Evolutionary conservation across 164 flowering plant species (phyloP).

Genomic region (Brasenia schreberi): DNA sequence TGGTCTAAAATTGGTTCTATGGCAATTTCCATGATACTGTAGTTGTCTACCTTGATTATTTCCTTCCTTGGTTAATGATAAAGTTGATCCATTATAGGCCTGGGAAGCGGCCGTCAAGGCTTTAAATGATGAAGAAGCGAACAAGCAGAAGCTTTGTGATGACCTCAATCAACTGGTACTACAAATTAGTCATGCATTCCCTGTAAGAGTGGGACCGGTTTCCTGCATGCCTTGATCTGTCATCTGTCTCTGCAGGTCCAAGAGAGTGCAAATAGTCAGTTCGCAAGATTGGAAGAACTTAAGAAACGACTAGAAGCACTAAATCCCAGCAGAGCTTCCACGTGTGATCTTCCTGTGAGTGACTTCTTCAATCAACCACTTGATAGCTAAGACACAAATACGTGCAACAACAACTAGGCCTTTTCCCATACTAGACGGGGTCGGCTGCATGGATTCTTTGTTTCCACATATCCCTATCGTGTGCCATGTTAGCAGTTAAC

Average conservation of each 20-base stretch:
- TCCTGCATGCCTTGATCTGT: not conserved
- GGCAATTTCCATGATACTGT: too few relatives aligned
- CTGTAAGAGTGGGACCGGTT: not conserved
- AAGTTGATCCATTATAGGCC: slow-evolving; percentile 23
- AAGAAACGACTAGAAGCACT: slow-evolving; percentile 81
- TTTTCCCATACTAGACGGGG: too few relatives aligned
- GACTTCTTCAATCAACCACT: not conserved
- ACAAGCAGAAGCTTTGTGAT: slow-evolving; percentile 82
- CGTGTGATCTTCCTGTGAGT: slow-evolving; percentile 26
- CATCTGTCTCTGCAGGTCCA: slow-evolving; percentile 41
- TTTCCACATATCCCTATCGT: too few relatives aligned
- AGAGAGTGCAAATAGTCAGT: slow-evolving; percentile 70
- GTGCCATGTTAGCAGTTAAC: too few relatives aligned
- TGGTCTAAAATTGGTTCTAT: too few relatives aligned
- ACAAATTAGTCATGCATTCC: not conserved
- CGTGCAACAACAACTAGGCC: not conserved
- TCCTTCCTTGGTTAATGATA: too few relatives aligned
- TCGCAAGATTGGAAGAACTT: slow-evolving; percentile 73
- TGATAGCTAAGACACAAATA: not conserved
- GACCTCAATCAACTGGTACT: slow-evolving; percentile 73
- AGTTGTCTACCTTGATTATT: too few relatives aligned
- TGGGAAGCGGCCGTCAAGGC: slow-evolving; percentile 79
- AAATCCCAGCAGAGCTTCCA: slow-evolving; percentile 67
- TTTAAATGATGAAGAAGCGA: slow-evolving; percentile 75
- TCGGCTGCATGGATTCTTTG: too few relatives aligned